These are phyloP conservation scores for Ascochyta viciae-villosae DNA, from an alignment of 2,329 filamentous ascomycete genomes.

Conservation along the genomic window DNA sequence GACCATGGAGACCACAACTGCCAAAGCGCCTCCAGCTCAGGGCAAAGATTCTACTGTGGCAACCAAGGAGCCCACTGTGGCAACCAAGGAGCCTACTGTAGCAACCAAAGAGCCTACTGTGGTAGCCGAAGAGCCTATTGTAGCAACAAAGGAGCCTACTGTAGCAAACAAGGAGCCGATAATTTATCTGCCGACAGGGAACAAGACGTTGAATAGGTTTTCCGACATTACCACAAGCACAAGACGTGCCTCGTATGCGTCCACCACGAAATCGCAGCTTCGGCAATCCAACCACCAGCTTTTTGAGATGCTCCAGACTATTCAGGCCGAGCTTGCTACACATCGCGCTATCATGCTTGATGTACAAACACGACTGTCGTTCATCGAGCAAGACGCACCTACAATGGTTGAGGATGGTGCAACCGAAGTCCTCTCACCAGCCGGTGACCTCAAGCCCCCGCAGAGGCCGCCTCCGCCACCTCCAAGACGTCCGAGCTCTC, in stretches of 20 bases:
- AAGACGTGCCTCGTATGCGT: slow-evolving; percentile 30
- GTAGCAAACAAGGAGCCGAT: neutral
- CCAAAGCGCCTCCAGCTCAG: slow-evolving; percentile 6
- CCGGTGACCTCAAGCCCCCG: slow-evolving; percentile 20
- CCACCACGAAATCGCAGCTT: slow-evolving; percentile 36
- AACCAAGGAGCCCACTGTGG: neutral
- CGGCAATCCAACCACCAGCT: slow-evolving; percentile 35
- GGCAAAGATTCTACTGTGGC: neutral
- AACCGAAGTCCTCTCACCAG: slow-evolving; percentile 13
- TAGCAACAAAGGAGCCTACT: neutral
- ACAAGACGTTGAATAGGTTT: slow-evolving; percentile 15
- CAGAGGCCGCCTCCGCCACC: slow-evolving; percentile 12
- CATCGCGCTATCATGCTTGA: slow-evolving; percentile 38
- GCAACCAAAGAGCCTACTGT: neutral
- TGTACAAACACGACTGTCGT: slow-evolving; percentile 37
- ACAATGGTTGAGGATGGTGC: slow-evolving; percentile 16
- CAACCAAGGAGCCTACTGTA: neutral
- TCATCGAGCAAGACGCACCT: slow-evolving; percentile 33
- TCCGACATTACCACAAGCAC: slow-evolving; percentile 18
- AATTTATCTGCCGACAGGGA: slow-evolving; percentile 4
- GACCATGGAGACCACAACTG: slow-evolving; percentile 3
- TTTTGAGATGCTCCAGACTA: slow-evolving; percentile 38
- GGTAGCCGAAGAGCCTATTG: neutral
- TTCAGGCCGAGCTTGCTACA: slow-evolving; percentile 35
- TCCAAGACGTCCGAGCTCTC: slow-evolving; percentile 5